Evolutionary conservation across 345 rosid genomes (phyloP).

Genomic region (Corchorus olitorius): DNA sequence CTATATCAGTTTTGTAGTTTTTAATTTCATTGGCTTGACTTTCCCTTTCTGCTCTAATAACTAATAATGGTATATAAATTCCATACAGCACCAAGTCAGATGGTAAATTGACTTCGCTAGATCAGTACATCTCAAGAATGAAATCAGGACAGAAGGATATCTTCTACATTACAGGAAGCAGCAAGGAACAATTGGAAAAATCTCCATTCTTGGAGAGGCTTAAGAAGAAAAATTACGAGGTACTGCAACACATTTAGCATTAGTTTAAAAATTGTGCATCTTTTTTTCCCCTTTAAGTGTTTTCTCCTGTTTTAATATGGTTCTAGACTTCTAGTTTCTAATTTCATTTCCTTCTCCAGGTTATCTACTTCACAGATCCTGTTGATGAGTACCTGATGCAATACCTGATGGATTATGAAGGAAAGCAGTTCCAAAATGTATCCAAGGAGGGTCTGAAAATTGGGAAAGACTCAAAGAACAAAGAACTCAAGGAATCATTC

Average conservation of each 20-base stretch:
- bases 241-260: conserved; percentile 4
- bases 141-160: conserved; percentile 82
- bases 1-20: not conserved
- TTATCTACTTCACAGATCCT: conserved; percentile 95
- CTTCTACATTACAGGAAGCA: conserved; percentile 92
- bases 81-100: conserved; percentile 80
- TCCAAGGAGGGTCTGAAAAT: conserved; percentile 92
- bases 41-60: conserved; percentile 2
- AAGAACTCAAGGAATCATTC: conserved; percentile 90
- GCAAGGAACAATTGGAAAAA: conserved; percentile 90
- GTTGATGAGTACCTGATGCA: conserved; percentile 99
- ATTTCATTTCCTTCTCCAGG: conserved; percentile 47
- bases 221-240: conserved; percentile 93
- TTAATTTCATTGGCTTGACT: not conserved
- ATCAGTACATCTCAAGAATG: conserved; percentile 96
- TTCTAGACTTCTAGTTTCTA: not conserved
- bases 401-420: conserved; percentile 96
- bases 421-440: conserved; percentile 91
- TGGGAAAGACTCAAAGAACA: conserved; percentile 71
- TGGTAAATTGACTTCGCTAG: conserved; percentile 89
- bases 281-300: not conserved
- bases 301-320: not conserved
- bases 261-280: not conserved
- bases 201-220: conserved; percentile 98
- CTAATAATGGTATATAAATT: not conserved